Percentiles rank a stretch among this genome's conserved stretches.
These are phyloP conservation scores for Populus tomentosa DNA, from an alignment of 441 rosid genomes.

Conservation along the genomic window DNA sequence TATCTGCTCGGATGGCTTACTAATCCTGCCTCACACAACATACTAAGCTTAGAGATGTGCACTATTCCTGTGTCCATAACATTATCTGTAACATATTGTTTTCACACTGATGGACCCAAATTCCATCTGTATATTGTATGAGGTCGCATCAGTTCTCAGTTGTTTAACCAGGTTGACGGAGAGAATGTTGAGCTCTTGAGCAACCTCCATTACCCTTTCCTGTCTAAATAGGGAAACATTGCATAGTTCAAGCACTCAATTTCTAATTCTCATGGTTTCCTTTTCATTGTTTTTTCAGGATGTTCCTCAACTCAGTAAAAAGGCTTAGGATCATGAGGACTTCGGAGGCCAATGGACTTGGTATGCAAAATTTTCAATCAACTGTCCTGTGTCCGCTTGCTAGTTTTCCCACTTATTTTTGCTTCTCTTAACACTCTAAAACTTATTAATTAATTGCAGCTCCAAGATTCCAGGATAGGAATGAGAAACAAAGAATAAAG, in stretches of 20 bases:
- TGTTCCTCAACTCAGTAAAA: conserved; percentile 68
- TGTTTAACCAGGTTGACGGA: neutral
- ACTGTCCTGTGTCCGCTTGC: neutral
- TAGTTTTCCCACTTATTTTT: neutral
- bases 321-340: conserved; percentile 88
- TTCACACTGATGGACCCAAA: neutral
- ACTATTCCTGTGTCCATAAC: too few species aligned
- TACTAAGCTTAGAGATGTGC: neutral
- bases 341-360: conserved; percentile 73
- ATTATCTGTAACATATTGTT: too few species aligned
- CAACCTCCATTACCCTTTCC: neutral
- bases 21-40: neutral
- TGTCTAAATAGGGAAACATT: neutral
- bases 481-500: conserved; percentile 50
- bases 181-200: neutral
- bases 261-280: neutral
- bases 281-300: conserved; percentile 36
- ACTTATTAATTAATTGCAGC: conserved; percentile 35
- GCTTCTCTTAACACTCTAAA: conserved; percentile 2
- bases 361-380: conserved; percentile 21
- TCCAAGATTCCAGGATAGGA: conserved; percentile 57
- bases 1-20: neutral
- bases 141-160: neutral
- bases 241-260: neutral
- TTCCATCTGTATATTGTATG: neutral